Evolutionary conservation across 2,329 filamentous ascomycete genomes (phyloP), one percentile per base, ranked within the genome.

Genomic region (Neofusicoccum cordaticola): DNA sequence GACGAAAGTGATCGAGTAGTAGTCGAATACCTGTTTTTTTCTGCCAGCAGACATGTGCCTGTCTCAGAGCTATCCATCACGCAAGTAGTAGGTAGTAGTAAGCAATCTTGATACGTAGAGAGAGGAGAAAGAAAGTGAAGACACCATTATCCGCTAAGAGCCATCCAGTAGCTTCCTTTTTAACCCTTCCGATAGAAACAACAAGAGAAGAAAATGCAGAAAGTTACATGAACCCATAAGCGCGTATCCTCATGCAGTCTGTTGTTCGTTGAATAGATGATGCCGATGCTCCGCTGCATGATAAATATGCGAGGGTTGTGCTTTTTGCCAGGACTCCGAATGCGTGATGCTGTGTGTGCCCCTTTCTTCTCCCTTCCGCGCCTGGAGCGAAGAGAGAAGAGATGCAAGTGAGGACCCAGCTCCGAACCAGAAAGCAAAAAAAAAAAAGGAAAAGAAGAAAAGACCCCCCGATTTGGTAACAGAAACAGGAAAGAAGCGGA

Each of bases 281-380:
- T 34, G 52, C 35, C 52, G 17, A 60, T 47, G 27, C 56, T 45
- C n/a, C 31, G 56, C 27, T 31, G 27, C 41, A 60, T 45, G 22
- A 27, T 60, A 37, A 42, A 31, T 47, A 47, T 60, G 31, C 56
- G 42, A 13, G 34, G 17, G n/a, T 27, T 6, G 42, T 47, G 56
- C 42, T 60, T 45, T 60, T 60, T 44, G 42, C 56, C 42, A 37
- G 34, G 42, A 60, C 42, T 47, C 56, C 56, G 31, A 56, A 34
- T 58, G 4, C 22, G 39, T 58, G 39, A 45, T 58, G 22, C 44
- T 42, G 47, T 47, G 27, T 47, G 42, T 35, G 27, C 56, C 56
- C n/a, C 4, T 45, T 41, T 31, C 53, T 3, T 45, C 27, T 3
- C 56, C n/a, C 3, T 17, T 37, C 22, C 47, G 56, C 56, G 56